Evolutionary conservation across 2,329 filamentous ascomycete genomes (phyloP).

Genomic region (Cryphonectria nitschkei): DNA sequence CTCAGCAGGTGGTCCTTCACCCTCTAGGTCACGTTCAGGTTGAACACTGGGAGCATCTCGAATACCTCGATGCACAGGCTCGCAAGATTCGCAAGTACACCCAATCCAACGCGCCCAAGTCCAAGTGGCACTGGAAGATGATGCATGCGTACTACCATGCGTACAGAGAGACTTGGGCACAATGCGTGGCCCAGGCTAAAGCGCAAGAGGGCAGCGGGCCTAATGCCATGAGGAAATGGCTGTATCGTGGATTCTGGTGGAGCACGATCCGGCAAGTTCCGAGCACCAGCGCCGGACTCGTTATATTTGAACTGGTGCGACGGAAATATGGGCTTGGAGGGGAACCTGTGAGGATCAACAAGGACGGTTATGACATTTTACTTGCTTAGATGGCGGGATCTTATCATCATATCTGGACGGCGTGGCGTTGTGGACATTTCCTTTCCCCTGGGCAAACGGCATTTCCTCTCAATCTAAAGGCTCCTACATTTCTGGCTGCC

Average conservation of each 20-base stretch:
- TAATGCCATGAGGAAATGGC: slow-evolving; percentile 55
- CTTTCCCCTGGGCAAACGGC: background rate
- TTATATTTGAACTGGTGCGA: slow-evolving; percentile 77
- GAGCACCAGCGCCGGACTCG: slow-evolving; percentile 75
- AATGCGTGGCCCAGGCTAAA: slow-evolving; percentile 61
- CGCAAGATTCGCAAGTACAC: slow-evolving; percentile 46
- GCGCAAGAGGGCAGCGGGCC: slow-evolving; percentile 51
- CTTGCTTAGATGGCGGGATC: slow-evolving; percentile 45
- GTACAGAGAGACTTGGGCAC: slow-evolving; percentile 68
- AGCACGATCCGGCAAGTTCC: slow-evolving; percentile 75
- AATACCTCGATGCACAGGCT: slow-evolving; percentile 68
- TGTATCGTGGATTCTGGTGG: slow-evolving; percentile 75
- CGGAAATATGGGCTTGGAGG: slow-evolving; percentile 69
- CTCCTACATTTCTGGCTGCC: background rate
- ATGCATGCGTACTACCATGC: slow-evolving; percentile 70
- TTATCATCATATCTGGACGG: slow-evolving; percentile 1
- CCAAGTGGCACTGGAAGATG: slow-evolving; percentile 52
- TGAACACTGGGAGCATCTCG: slow-evolving; percentile 73
- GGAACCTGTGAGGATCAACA: slow-evolving; percentile 66
- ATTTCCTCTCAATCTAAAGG: background rate
- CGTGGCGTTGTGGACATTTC: slow-evolving; percentile 14
- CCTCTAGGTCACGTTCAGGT: slow-evolving; percentile 73
- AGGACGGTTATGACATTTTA: slow-evolving; percentile 73
- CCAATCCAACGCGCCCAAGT: slow-evolving; percentile 38
- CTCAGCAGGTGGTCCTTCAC: slow-evolving; percentile 72